A percentile compares a stretch with the other conserved stretches of the same genome.
Evolutionary conservation across 2,329 filamentous ascomycete genomes (phyloP).

Genomic region (Fulvia fulva): DNA sequence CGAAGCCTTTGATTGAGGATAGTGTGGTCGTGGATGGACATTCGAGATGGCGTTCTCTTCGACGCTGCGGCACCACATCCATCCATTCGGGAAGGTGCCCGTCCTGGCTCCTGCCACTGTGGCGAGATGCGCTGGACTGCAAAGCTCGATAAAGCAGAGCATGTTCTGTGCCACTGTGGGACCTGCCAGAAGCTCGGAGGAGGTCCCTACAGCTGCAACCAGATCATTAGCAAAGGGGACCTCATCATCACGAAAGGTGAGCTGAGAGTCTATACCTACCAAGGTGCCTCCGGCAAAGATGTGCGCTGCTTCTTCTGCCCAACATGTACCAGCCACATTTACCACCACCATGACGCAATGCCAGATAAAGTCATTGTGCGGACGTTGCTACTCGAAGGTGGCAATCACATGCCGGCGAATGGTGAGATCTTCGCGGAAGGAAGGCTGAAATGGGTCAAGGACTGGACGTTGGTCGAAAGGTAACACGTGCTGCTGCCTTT

Average conservation of each 20-base stretch:
- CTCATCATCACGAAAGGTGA: conserved; percentile 28
- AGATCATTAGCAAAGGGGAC: conserved; percentile 32
- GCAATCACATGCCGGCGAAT: conserved; percentile 32
- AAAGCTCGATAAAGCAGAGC: conserved; percentile 24
- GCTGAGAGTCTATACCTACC: conserved; percentile 32
- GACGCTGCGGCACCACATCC: conserved; percentile 21
- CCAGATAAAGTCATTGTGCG: conserved; percentile 39
- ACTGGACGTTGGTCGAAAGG: conserved; percentile 4
- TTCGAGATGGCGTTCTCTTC: conserved; percentile 34
- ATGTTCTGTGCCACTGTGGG: conserved; percentile 37
- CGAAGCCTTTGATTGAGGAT: conserved; percentile 32
- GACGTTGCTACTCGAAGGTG: conserved; percentile 38
- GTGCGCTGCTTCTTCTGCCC: conserved; percentile 38
- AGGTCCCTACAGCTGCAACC: conserved; percentile 36
- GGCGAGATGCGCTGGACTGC: conserved; percentile 29
- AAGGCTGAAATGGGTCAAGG: conserved; percentile 33
- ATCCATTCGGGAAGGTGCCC: conserved; percentile 17
- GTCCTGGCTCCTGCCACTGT: conserved; percentile 34
- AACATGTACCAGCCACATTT: conserved; percentile 40
- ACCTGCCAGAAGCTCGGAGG: conserved; percentile 37
- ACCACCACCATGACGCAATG: conserved; percentile 39
- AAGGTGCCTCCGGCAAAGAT: conserved; percentile 34
- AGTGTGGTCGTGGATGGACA: conserved; percentile 35
- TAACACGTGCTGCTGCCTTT: background rate
- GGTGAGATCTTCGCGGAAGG: conserved; percentile 40